Conservation (phyloP, 441 rosid species). For the Gossypium gossypioides region DNA sequence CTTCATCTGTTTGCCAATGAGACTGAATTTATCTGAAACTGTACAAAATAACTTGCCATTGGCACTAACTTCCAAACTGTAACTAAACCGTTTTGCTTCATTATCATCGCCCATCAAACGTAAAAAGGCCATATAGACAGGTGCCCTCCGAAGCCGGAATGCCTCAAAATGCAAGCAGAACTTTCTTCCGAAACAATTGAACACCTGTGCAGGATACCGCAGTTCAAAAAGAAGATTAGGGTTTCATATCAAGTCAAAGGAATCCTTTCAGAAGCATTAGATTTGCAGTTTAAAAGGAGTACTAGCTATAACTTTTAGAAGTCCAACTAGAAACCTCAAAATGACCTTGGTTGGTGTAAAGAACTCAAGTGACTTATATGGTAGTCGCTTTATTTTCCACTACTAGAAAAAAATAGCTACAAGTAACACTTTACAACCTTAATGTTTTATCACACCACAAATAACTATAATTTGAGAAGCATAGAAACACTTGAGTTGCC, state of each 20-base stretch:
- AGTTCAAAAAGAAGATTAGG: background rate
- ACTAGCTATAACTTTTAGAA: no score
- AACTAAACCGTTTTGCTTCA: constrained; percentile 44
- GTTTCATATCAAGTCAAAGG: background rate
- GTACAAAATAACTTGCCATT: constrained; percentile 28
- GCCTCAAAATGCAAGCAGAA: constrained; percentile 61
- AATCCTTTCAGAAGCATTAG: no score
- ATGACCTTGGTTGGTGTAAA: no score
- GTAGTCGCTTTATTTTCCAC: no score
- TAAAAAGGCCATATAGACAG: constrained; percentile 47
- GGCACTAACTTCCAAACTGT: constrained; percentile 42
- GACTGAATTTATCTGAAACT: constrained; percentile 15
- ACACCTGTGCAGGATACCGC: constrained; percentile 28
- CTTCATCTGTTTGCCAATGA: constrained; percentile 14
- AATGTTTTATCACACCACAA: background rate
- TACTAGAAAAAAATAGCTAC: no score
- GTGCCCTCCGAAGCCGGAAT: constrained; percentile 35
- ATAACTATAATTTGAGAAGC: background rate
- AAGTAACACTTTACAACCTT: background rate
- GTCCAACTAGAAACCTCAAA: no score
- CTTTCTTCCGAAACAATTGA: constrained; percentile 44
- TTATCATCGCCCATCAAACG: constrained; percentile 55
- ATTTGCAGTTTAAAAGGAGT: no score
- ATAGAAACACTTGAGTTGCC: background rate
- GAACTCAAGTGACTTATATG: no score